These are phyloP conservation scores for Hanseniaspora valbyensis DNA, from an alignment of 805 yeast species.

Conservation along the genomic window DNA sequence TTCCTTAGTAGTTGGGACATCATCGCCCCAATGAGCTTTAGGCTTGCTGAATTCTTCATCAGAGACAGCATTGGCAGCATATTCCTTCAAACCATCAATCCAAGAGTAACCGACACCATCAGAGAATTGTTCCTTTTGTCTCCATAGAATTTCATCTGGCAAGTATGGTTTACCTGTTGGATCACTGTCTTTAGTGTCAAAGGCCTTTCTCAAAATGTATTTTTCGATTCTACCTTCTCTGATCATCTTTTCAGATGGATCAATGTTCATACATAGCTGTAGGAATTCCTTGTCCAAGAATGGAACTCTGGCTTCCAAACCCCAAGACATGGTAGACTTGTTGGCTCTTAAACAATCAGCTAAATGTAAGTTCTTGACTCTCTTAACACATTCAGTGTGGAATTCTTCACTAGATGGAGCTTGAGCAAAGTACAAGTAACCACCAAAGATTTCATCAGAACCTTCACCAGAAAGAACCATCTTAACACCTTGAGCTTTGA, in stretches of 20 bases:
- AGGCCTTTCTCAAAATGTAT: slow-evolving; percentile 93
- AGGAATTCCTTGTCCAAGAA: slow-evolving; percentile 91
- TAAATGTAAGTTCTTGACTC: slow-evolving; percentile 93
- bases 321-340: slow-evolving; percentile 99
- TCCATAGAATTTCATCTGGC: slow-evolving; percentile 94
- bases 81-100: slow-evolving; percentile 95
- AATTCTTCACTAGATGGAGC: slow-evolving; percentile 90
- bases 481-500: slow-evolving; percentile 98
- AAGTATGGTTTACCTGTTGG: slow-evolving; percentile 71
- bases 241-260: slow-evolving; percentile 86
- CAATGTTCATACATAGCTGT: slow-evolving; percentile 85
- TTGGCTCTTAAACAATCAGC: slow-evolving; percentile 98
- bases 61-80: slow-evolving; percentile 73
- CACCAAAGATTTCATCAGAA: slow-evolving; percentile 97
- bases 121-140: slow-evolving; percentile 99
- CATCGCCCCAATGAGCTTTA: slow-evolving; percentile 92
- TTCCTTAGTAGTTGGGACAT: slow-evolving; percentile 93
- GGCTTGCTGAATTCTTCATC: slow-evolving; percentile 88
- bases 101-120: slow-evolving; percentile 99
- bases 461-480: slow-evolving; percentile 99
- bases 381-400: slow-evolving; percentile 88
- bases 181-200: slow-evolving; percentile 72
- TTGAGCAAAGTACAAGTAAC: slow-evolving; percentile 91
- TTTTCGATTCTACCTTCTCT: slow-evolving; percentile 78
- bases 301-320: slow-evolving; percentile 98